Percentiles rank a stretch among this genome's conserved stretches.
phyloP scores from a whole-genome alignment of 352 stramenopile genomes.

The Pythium myriotylum region DNA sequence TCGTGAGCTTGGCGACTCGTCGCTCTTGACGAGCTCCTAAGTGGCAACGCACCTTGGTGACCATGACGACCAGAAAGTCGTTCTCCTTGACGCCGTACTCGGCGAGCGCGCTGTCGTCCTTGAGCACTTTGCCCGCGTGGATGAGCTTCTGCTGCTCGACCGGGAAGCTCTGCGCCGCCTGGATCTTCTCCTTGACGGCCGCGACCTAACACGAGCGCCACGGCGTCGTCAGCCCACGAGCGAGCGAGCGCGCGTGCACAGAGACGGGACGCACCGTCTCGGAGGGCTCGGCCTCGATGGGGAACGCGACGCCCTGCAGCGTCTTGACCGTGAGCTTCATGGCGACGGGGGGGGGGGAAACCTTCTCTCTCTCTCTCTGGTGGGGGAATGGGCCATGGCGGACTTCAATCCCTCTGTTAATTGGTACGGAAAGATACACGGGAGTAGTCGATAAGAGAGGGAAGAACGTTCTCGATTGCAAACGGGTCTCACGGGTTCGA shows the following conservation, averaged over 20 bases:
- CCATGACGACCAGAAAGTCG: slow-evolving; percentile 89
- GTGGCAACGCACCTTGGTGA: slow-evolving; percentile 62
- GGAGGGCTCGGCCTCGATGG: slow-evolving; percentile 68
- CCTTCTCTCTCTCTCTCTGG: slow-evolving; percentile 14
- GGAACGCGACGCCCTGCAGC: slow-evolving; percentile 81
- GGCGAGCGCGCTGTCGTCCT: slow-evolving; percentile 76
- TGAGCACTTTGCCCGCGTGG: slow-evolving; percentile 87
- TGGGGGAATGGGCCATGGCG: not conserved
- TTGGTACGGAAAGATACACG: slow-evolving; percentile 19
- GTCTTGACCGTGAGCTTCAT: slow-evolving; percentile 92
- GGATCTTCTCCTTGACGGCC: slow-evolving; percentile 81
- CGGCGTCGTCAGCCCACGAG: not conserved
- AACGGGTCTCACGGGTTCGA: too few species aligned
- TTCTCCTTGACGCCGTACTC: slow-evolving; percentile 90
- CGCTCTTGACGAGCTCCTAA: too few species aligned
- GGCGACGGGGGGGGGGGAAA: not conserved
- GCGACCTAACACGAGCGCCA: slow-evolving; percentile 46
- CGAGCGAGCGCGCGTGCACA: too few species aligned
- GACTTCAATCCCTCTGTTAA: slow-evolving; percentile 29
- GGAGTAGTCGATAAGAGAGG: slow-evolving; percentile 12
- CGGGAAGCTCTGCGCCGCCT: slow-evolving; percentile 70
- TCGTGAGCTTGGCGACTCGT: too few species aligned
- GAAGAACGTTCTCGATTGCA: slow-evolving; percentile 16
- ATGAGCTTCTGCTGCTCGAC: slow-evolving; percentile 86
- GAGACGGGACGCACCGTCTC: slow-evolving; percentile 60